phyloP scores from a whole-genome alignment of 2,329 filamentous ascomycete genomes.

The Herpotrichia juniperi region DNA sequence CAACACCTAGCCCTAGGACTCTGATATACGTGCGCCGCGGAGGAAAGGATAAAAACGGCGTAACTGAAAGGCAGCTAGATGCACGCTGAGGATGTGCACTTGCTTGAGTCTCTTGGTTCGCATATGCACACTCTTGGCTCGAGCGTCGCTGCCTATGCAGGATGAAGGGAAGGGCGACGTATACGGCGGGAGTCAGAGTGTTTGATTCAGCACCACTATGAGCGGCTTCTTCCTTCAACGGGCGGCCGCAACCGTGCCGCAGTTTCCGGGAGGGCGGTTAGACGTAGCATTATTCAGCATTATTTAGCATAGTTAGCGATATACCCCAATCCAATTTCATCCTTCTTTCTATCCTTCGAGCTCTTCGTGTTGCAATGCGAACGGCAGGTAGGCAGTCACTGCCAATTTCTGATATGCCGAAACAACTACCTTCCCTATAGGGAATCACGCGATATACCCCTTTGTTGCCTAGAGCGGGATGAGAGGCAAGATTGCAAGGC shows the following conservation, averaged over 20 bases:
- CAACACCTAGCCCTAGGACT: constrained; percentile 48
- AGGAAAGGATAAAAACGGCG: constrained; percentile 20
- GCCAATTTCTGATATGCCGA: too few relatives aligned
- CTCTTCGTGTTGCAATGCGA: too few relatives aligned
- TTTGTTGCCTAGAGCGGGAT: too few relatives aligned
- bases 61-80: constrained; percentile 37
- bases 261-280: constrained; percentile 27
- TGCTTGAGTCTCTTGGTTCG: constrained; percentile 35
- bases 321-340: too few relatives aligned
- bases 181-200: constrained; percentile 37
- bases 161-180: constrained; percentile 24
- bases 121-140: constrained; percentile 23
- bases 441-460: too few relatives aligned
- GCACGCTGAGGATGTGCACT: constrained; percentile 30
- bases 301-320: too few relatives aligned
- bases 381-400: too few relatives aligned
- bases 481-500: too few relatives aligned
- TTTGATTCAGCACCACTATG: constrained; percentile 18
- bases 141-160: constrained; percentile 45
- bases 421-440: too few relatives aligned
- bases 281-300: too few relatives aligned
- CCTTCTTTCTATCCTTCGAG: too few relatives aligned
- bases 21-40: constrained; percentile 32
- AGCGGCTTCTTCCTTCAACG: constrained; percentile 30
- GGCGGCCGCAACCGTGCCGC: constrained; percentile 19